Evolutionary conservation across 345 rosid genomes (phyloP).

Genomic region (Acer saccharum): DNA sequence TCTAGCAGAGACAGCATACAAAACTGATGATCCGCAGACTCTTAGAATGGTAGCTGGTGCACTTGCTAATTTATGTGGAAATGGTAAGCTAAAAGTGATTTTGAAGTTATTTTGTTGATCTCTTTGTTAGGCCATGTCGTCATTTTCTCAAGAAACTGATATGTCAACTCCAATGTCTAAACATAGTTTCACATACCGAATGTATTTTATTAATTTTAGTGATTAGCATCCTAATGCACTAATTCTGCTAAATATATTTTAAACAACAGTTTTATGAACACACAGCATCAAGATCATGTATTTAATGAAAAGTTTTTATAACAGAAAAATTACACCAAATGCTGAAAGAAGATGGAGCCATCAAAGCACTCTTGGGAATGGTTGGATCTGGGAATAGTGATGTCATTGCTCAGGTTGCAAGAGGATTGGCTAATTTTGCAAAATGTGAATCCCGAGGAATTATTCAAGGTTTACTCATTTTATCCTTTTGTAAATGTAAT

Average conservation of each 20-base stretch:
- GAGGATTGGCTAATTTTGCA: constrained; percentile 95
- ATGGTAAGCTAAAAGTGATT: constrained; percentile 57
- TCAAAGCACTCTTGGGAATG: constrained; percentile 77
- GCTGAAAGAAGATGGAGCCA: constrained; percentile 82
- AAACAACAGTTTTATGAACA: no score
- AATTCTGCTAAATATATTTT: neutral
- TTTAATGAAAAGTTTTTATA: constrained; percentile 9
- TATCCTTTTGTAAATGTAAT: constrained; percentile 13
- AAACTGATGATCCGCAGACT: constrained; percentile 85
- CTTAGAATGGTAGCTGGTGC: constrained; percentile 98
- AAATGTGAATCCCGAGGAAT: constrained; percentile 90
- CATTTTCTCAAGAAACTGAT: neutral
- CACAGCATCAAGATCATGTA: neutral
- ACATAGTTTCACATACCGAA: neutral
- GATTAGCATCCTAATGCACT: no score
- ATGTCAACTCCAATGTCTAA: neutral
- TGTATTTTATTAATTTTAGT: neutral
- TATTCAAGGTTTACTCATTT: constrained; percentile 58
- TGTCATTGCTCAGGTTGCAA: constrained; percentile 86
- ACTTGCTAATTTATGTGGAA: constrained; percentile 88
- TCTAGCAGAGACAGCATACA: constrained; percentile 67
- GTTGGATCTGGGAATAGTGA: constrained; percentile 59
- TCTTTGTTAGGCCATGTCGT: neutral
- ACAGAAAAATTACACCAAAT: constrained; percentile 72
- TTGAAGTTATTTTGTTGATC: neutral